Conservation (phyloP, 495 filamentous ascomycete genomes). For the Wilcoxina mikolae region DNA sequence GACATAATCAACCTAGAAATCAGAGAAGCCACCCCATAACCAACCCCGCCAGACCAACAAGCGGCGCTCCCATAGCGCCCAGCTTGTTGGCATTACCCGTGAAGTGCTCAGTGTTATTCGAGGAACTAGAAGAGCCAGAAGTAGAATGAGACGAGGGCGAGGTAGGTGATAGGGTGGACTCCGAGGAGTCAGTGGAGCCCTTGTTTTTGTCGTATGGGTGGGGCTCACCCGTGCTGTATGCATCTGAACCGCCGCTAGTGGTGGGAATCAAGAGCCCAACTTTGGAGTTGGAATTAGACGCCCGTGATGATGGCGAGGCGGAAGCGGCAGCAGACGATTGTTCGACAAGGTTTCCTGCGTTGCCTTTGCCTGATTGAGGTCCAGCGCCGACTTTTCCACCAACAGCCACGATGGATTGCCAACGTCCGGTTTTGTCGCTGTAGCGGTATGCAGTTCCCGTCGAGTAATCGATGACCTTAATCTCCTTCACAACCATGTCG, state of each 20-base stretch:
- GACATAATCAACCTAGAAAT: too few relatives aligned
- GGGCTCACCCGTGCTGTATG: slow-evolving; percentile 22
- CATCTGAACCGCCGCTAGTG: neutral
- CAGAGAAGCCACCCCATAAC: slow-evolving; percentile 27
- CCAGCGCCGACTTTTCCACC: slow-evolving; percentile 50
- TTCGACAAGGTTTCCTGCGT: slow-evolving; percentile 32
- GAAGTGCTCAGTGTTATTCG: slow-evolving; percentile 10
- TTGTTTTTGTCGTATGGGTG: slow-evolving; percentile 8
- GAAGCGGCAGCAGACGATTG: slow-evolving; percentile 26
- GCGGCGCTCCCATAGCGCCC: neutral
- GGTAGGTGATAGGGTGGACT: slow-evolving; percentile 27
- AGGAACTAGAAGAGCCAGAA: slow-evolving; percentile 17
- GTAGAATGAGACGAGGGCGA: slow-evolving; percentile 19
- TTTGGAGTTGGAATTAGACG: neutral
- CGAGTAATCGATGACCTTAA: slow-evolving; percentile 76
- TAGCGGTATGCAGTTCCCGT: slow-evolving; percentile 74
- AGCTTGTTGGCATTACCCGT: slow-evolving; percentile 5
- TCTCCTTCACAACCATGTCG: slow-evolving; percentile 64
- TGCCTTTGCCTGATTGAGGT: slow-evolving; percentile 13
- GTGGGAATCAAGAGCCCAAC: slow-evolving; percentile 1
- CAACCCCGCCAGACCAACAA: slow-evolving; percentile 14
- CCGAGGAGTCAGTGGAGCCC: slow-evolving; percentile 24
- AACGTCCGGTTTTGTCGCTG: slow-evolving; percentile 56
- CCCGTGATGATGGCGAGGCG: neutral
- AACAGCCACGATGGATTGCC: slow-evolving; percentile 63